Base-by-base conservation (phyloP, 2,329 filamentous ascomycete genomes). In the Beauveria pseudobassiana region DNA sequence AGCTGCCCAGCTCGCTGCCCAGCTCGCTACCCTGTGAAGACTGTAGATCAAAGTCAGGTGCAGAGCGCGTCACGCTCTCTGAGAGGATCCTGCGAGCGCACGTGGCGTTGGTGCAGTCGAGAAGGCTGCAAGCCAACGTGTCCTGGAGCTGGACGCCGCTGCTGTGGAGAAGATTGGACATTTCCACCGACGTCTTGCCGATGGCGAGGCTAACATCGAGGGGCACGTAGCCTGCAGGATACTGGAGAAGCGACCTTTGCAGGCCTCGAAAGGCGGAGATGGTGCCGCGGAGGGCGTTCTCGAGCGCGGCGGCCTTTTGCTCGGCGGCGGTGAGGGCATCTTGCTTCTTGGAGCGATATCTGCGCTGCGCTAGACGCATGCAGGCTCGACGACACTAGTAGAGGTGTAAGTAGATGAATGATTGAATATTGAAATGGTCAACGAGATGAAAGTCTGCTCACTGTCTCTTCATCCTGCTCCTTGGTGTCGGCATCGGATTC, bases 331-430 rank as follows among this genome's bases (percentile, higher is more conserved):
- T 34, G 46, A 62, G 54, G 16, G 46, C 34, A 54, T 59, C 61
- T 28, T 59, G 54, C 40, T 62, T 62, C 42, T 62, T 62, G 61
- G 54, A 58, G 42, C 61, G 61, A 34, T 62, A 62, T 14, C 48
- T 38, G 42, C 61, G 61, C 49, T 62, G 61, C 10, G 61, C 54
- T 5, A 59, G 61, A 30, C 61, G 53, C 61, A 62, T 62, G 3
- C 61, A 55, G 5, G 40, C 16, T 16, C 54, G 38, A 10, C 61
- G 61, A 12, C 38, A 59, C 61, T 62, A 42, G 22, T 2, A 8
- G 3, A n/a, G 22, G n/a, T 38, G 48, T 45, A 7, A 59, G 48
- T 26, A 14, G 30, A 14, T 40, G 54, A 49, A 12, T 18, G 7
- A 6, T 38, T 7, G 18, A 38, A 3, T 8, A 18, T 40, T 16